A percentile compares a stretch with the other conserved stretches of the same genome.
Conservation (phyloP, 768 basidiomycete species). For the Clitopilus hobsonii region DNA sequence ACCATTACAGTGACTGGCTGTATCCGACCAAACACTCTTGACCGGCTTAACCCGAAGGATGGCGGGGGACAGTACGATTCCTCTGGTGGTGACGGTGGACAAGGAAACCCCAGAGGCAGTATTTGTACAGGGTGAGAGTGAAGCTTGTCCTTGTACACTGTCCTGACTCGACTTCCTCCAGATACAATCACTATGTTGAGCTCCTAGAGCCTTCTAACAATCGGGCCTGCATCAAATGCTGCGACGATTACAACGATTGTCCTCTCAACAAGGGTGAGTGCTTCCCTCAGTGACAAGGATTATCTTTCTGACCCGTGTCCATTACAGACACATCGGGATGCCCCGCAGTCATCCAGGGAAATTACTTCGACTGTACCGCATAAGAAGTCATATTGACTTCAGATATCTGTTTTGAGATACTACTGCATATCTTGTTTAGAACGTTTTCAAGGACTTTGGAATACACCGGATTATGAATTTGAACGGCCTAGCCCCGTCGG, state of each 20-base stretch:
- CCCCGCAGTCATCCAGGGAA: slow-evolving; percentile 42
- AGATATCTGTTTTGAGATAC: neutral
- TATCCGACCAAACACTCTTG: slow-evolving; percentile 34
- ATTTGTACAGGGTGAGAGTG: slow-evolving; percentile 39
- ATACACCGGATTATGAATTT: no score
- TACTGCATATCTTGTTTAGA: no score
- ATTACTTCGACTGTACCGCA: slow-evolving; percentile 10
- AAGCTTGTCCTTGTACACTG: neutral
- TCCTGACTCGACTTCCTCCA: slow-evolving; percentile 7
- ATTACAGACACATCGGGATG: slow-evolving; percentile 40
- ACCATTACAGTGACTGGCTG: slow-evolving; percentile 46
- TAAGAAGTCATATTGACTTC: neutral
- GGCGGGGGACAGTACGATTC: slow-evolving; percentile 54
- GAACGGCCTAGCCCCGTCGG: no score
- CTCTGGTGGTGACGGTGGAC: slow-evolving; percentile 41
- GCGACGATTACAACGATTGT: slow-evolving; percentile 46
- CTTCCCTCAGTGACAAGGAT: no score
- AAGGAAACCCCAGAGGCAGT: slow-evolving; percentile 45
- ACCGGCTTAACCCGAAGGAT: slow-evolving; percentile 39
- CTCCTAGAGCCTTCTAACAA: slow-evolving; percentile 44
- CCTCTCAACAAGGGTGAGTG: slow-evolving; percentile 37
- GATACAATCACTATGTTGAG: slow-evolving; percentile 55
- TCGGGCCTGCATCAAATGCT: slow-evolving; percentile 52
- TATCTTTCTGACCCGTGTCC: neutral
- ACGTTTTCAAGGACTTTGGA: no score